Evolutionary conservation across 805 yeast species (phyloP).

Genomic region (Metschnikowia aberdeeniae): DNA sequence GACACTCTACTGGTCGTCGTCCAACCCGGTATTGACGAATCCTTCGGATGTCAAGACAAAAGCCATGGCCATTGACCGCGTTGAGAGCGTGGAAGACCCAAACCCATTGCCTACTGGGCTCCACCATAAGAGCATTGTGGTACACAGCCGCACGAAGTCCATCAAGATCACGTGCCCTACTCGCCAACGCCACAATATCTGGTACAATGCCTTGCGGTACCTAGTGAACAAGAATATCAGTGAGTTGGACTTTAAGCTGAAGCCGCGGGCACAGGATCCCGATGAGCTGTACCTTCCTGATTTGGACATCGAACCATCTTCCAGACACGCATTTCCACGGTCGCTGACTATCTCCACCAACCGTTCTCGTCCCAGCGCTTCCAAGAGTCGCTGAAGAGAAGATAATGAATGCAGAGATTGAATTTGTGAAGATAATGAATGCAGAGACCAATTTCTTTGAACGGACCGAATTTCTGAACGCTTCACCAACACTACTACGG

Average conservation of each 20-base stretch:
- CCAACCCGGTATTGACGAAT: slow-evolving; percentile 71
- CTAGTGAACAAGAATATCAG: slow-evolving; percentile 63
- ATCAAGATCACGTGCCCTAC: slow-evolving; percentile 85
- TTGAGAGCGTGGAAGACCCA: slow-evolving; percentile 75
- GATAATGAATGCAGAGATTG: not conserved
- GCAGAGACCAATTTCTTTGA: too few relatives aligned
- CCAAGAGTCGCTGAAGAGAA: not conserved
- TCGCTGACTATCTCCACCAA: slow-evolving; percentile 12
- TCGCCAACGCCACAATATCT: slow-evolving; percentile 80
- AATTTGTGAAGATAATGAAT: too few relatives aligned
- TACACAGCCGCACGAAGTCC: slow-evolving; percentile 61
- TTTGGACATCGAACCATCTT: slow-evolving; percentile 13
- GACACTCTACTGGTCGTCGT: slow-evolving; percentile 84
- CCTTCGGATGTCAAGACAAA: slow-evolving; percentile 64
- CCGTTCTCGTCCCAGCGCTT: slow-evolving; percentile 7
- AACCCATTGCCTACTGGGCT: slow-evolving; percentile 89
- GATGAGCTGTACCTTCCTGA: slow-evolving; percentile 9
- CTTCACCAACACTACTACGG: too few relatives aligned
- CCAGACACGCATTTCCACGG: slow-evolving; percentile 19
- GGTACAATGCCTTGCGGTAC: slow-evolving; percentile 83
- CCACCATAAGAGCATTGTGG: slow-evolving; percentile 76
- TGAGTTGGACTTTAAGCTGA: slow-evolving; percentile 44
- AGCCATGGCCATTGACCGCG: slow-evolving; percentile 75
- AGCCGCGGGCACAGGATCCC: not conserved
- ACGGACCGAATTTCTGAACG: too few relatives aligned